Evolutionary conservation across 2,329 filamentous ascomycete genomes (phyloP).

Genomic region (Aureobasidium sp.): DNA sequence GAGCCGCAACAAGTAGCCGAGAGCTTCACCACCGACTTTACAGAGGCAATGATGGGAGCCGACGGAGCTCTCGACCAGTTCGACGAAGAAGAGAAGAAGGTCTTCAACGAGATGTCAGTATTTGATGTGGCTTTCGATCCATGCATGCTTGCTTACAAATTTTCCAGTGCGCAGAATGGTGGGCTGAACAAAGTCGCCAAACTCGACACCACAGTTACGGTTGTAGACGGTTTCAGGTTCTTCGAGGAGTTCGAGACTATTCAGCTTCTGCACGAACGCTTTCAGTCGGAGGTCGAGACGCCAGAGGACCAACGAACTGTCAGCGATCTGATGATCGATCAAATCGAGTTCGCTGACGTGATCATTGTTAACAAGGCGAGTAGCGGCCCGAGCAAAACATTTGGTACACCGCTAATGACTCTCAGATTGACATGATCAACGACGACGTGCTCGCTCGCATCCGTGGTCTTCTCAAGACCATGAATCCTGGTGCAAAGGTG

Average conservation of each 20-base stretch:
- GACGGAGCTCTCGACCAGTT: slow-evolving; percentile 30
- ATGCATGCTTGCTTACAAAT: neutral
- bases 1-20: slow-evolving; percentile 69
- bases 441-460: slow-evolving; percentile 37
- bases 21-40: slow-evolving; percentile 57
- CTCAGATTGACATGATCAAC: slow-evolving; percentile 50
- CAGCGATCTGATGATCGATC: slow-evolving; percentile 68
- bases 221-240: slow-evolving; percentile 67
- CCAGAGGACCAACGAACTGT: slow-evolving; percentile 66
- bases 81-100: slow-evolving; percentile 39
- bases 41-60: slow-evolving; percentile 25
- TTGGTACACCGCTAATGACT: neutral
- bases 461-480: slow-evolving; percentile 47
- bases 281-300: slow-evolving; percentile 52
- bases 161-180: slow-evolving; percentile 45
- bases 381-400: neutral
- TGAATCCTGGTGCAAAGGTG: slow-evolving; percentile 62
- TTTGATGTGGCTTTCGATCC: neutral
- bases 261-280: slow-evolving; percentile 59
- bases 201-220: slow-evolving; percentile 65
- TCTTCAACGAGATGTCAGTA: slow-evolving; percentile 42
- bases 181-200: slow-evolving; percentile 59
- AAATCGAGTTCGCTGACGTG: slow-evolving; percentile 71
- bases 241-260: slow-evolving; percentile 65
- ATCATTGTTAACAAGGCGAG: slow-evolving; percentile 60